Conservation (phyloP, 2,329 filamentous ascomycete genomes). For the Metarhizium anisopliae region DNA sequence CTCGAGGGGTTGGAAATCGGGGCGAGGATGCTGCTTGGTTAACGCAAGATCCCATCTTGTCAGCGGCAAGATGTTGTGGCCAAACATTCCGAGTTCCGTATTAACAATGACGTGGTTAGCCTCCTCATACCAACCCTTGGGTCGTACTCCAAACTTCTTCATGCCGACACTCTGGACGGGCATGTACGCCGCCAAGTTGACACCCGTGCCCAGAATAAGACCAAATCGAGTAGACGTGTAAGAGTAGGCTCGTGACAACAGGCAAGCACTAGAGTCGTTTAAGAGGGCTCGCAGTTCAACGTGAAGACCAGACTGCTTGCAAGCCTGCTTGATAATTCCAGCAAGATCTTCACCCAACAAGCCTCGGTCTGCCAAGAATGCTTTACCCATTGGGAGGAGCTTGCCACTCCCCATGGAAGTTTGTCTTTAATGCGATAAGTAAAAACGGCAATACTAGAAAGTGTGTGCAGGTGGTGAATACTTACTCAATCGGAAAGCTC, state of each 20-base stretch:
- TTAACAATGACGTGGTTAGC: constrained; percentile 58
- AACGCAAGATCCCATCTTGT: constrained; percentile 53
- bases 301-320: constrained; percentile 38
- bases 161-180: constrained; percentile 47
- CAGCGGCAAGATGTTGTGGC: constrained; percentile 45
- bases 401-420: constrained; percentile 51
- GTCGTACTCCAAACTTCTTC: constrained; percentile 47
- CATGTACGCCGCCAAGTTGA: constrained; percentile 57
- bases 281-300: constrained; percentile 52
- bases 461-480: constrained; percentile 9
- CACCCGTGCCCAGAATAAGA: constrained; percentile 58
- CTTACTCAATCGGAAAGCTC: constrained; percentile 63
- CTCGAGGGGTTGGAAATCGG: constrained; percentile 54
- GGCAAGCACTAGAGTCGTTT: constrained; percentile 59
- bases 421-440: constrained; percentile 38
- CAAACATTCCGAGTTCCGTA: constrained; percentile 60
- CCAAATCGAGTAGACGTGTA: constrained; percentile 51
- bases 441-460: constrained; percentile 13
- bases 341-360: constrained; percentile 52
- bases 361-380: constrained; percentile 49
- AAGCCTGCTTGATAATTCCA: constrained; percentile 47
- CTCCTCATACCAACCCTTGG: constrained; percentile 44
- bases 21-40: constrained; percentile 41
- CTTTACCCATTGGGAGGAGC: constrained; percentile 57
- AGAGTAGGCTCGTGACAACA: constrained; percentile 55